Conservation (phyloP, 495 filamentous ascomycete genomes). For the Lophiostoma macrostomum region DNA sequence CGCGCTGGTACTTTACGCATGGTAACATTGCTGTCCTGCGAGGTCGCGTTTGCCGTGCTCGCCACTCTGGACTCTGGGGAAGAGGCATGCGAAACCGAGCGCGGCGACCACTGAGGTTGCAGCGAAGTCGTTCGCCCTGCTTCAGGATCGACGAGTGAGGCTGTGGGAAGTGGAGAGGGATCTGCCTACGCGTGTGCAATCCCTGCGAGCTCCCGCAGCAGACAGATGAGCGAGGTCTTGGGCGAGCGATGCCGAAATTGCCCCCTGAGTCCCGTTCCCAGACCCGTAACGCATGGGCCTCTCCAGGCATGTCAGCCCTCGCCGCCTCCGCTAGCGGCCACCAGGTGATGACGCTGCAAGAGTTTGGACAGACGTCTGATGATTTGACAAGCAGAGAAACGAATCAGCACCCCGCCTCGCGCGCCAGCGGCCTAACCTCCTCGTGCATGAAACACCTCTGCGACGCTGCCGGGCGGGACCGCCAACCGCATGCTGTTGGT, state of each 20-base stretch:
- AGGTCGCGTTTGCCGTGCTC: background rate
- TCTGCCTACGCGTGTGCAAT: constrained; percentile 13
- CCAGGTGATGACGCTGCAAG: constrained; percentile 20
- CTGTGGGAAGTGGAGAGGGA: constrained; percentile 17
- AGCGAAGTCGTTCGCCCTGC: background rate
- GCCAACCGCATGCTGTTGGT: background rate
- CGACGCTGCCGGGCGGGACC: constrained; percentile 13
- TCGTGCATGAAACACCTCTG: constrained; percentile 29
- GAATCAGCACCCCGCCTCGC: constrained; percentile 20
- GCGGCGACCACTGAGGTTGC: background rate
- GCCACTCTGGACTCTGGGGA: background rate
- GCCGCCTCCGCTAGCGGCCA: constrained; percentile 4
- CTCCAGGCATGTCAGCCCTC: constrained; percentile 17
- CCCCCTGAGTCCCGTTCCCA: constrained; percentile 16
- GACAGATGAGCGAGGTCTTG: constrained; percentile 20
- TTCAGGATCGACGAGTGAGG: constrained; percentile 19
- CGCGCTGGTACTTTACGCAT: no score
- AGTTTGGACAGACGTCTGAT: constrained; percentile 24
- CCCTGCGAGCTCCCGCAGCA: constrained; percentile 23
- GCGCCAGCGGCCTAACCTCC: background rate
- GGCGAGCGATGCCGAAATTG: constrained; percentile 27
- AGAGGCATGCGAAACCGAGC: constrained; percentile 7
- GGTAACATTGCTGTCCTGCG: no score
- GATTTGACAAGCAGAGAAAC: constrained; percentile 29
- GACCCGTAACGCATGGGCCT: background rate